Evolutionary conservation across 345 rosid species (phyloP).

Genomic region (Triadica sebifera): DNA sequence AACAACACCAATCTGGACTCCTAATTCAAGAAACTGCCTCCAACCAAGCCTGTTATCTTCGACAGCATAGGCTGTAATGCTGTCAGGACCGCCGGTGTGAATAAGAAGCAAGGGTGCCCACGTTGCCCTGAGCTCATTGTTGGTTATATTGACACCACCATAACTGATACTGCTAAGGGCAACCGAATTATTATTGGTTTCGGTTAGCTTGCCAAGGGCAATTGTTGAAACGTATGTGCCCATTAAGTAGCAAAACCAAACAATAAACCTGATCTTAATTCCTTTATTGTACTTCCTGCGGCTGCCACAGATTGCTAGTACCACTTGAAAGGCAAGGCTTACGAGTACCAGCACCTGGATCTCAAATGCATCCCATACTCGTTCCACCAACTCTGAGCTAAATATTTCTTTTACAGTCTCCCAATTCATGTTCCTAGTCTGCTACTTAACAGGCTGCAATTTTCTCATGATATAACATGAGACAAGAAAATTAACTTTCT

Average conservation of each 20-base stretch:
- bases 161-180: slow-evolving; percentile 2
- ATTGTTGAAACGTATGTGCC: slow-evolving; percentile 17
- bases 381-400: slow-evolving; percentile 1
- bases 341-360: slow-evolving; percentile 14
- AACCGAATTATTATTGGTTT: not conserved
- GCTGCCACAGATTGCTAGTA: slow-evolving; percentile 21
- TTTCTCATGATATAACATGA: no score
- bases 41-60: slow-evolving; percentile 25
- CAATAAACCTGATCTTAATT: not conserved
- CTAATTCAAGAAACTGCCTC: slow-evolving; percentile 20
- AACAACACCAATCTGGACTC: slow-evolving; percentile 2
- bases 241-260: slow-evolving; percentile 22
- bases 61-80: slow-evolving; percentile 24
- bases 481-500: not conserved
- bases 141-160: slow-evolving; percentile 3
- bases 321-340: slow-evolving; percentile 15
- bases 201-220: slow-evolving; percentile 29
- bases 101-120: slow-evolving; percentile 28
- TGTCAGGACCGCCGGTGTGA: slow-evolving; percentile 25
- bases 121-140: slow-evolving; percentile 9
- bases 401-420: slow-evolving; percentile 7
- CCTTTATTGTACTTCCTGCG: slow-evolving; percentile 21
- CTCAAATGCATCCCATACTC: slow-evolving; percentile 26
- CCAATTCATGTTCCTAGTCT: slow-evolving; percentile 2
- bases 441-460: no score